Conservation (phyloP, 179 eudicot genomes). For the Beta macrorhiza region DNA sequence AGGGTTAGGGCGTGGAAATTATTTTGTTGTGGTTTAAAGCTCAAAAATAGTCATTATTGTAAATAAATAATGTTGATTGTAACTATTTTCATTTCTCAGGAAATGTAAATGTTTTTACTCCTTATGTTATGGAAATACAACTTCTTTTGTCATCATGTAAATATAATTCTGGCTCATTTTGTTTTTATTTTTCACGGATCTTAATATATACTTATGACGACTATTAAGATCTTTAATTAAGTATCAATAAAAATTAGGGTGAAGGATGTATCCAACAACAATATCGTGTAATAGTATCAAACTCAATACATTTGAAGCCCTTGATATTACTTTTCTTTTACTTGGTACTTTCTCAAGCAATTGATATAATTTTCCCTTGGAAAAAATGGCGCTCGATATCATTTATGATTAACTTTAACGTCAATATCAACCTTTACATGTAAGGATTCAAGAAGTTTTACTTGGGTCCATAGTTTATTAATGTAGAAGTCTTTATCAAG, state of each 20-base stretch:
- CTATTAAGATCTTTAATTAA: neutral
- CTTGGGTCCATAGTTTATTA: neutral
- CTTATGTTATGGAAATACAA: neutral
- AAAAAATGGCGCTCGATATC: no score
- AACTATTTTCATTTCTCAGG: conserved; percentile 13
- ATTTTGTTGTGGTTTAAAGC: neutral
- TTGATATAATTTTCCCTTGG: no score
- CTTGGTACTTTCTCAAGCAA: no score
- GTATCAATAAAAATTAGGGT: neutral
- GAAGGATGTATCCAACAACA: no score
- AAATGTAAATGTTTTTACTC: conserved; percentile 1
- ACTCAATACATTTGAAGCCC: no score
- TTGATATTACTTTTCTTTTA: no score
- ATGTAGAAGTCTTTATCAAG: neutral
- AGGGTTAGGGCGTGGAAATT: neutral
- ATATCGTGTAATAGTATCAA: no score
- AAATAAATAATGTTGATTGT: conserved; percentile 22
- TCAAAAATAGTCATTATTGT: conserved; percentile 16
- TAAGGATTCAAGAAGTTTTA: neutral
- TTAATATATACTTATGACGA: no score
- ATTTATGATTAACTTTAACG: no score
- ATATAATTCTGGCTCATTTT: no score
- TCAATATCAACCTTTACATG: no score
- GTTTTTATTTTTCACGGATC: no score
- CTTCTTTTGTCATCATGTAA: neutral